Evolutionary conservation across 139 green algal species (phyloP), one percentile per base, ranked within the genome.

Genomic region (Chlorella vulgaris): DNA sequence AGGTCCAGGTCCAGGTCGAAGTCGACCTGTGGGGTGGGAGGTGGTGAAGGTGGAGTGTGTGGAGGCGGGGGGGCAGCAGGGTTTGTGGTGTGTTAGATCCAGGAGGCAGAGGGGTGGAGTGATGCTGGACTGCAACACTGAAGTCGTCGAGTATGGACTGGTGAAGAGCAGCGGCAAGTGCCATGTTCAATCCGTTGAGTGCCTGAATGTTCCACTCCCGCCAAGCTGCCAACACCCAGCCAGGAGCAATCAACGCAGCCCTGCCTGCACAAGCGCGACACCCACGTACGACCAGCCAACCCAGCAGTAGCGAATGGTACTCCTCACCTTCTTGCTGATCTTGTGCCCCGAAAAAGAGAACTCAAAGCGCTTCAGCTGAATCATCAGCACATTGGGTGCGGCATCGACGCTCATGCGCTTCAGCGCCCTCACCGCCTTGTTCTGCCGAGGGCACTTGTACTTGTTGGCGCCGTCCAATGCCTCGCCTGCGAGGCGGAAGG

Each of bases 361-460:
- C 79, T 95, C 92, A 85, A 98, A 98, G 71, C 94, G 91, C 86
- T 98, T 98, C 8, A 98, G 86, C 75, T 97, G 93, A 24, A 95
- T 40, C n/a, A 96, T 80, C 36, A 98, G 91, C 58, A 98, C 89
- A 43, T 93, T 94, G 39, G 95, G 95, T 29, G 91, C 84, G 15
- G 87, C 81, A 22, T 98, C 84, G 7, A 98, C 89, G 35, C 83
- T 92, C 78, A 98, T 93, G 40, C 87, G 82, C 89, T 98, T 98
- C 18, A 83, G 43, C 26, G 94, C 95, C 8, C 88, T 84, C 28
- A 97, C 93, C 81, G 86, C 81, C 55, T 50, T 42, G 47, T 65
- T 67, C 47, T 97, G 92, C 74, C 91, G 92, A 8, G 94, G 89
- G 86, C 95, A 98, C 51, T 88, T 89, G 90, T 98, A 98, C 84